phyloP scores from a whole-genome alignment of 164 flowering plant genomes.

The Stephania cephalantha region DNA sequence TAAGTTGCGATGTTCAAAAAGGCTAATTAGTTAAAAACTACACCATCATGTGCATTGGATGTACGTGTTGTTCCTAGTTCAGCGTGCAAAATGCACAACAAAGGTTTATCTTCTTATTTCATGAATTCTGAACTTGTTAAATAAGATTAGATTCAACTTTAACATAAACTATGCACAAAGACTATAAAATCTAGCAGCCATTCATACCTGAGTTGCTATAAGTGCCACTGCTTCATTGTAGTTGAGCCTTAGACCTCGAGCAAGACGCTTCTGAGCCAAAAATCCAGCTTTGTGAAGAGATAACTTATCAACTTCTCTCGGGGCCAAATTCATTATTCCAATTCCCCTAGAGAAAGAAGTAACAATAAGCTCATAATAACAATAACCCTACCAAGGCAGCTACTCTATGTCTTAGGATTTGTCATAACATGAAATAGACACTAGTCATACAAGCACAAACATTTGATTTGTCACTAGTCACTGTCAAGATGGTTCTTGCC shows the following conservation, averaged over 20 bases:
- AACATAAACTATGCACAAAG: neutral
- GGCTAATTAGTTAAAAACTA: too few relatives aligned
- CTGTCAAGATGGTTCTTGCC: neutral
- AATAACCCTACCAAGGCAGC: neutral
- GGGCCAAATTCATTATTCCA: conserved; percentile 59
- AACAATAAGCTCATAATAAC: neutral
- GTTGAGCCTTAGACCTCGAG: conserved; percentile 78
- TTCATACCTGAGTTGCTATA: conserved; percentile 76
- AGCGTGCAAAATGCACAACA: neutral
- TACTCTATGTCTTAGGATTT: neutral
- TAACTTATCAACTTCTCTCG: conserved; percentile 82
- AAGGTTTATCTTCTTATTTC: neutral
- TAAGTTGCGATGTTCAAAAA: too few relatives aligned
- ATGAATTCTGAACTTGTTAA: neutral
- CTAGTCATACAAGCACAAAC: neutral
- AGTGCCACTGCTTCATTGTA: conserved; percentile 87
- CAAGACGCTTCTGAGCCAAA: conserved; percentile 94
- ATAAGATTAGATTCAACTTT: neutral
- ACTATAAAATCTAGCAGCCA: neutral
- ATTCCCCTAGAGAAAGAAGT: neutral
- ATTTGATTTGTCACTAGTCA: neutral
- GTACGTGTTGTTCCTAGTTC: too few relatives aligned
- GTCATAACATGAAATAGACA: neutral
- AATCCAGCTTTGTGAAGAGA: conserved; percentile 73
- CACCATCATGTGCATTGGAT: too few relatives aligned